phyloP scores from a whole-genome alignment of 1,284 basidiomycete species.

The Naganishia liquefaciens region DNA sequence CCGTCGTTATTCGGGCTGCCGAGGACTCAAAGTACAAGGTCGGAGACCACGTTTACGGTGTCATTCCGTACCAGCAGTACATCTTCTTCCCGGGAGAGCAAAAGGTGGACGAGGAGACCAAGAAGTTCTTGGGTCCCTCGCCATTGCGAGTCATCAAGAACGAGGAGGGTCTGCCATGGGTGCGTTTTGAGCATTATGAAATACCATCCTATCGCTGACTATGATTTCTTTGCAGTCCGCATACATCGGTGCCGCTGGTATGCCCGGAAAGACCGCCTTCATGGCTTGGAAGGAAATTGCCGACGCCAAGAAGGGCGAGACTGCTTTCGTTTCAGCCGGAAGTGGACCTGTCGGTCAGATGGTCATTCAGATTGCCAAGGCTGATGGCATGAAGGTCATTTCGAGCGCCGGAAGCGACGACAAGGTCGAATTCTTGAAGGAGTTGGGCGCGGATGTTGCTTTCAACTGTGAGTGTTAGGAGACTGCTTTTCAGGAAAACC shows the following conservation, averaged over 20 bases:
- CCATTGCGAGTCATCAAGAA: slow-evolving; percentile 24
- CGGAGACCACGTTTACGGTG: slow-evolving; percentile 33
- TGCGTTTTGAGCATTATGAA: neutral
- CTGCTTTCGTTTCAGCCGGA: slow-evolving; percentile 43
- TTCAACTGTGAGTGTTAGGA: slow-evolving; percentile 49
- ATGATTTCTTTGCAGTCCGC: slow-evolving; percentile 26
- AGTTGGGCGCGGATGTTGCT: slow-evolving; percentile 53
- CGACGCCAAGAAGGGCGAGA: slow-evolving; percentile 42
- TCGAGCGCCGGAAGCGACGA: slow-evolving; percentile 54
- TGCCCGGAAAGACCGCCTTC: slow-evolving; percentile 42
- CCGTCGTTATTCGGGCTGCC: slow-evolving; percentile 10
- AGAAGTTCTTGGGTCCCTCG: slow-evolving; percentile 26
- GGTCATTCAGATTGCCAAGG: slow-evolving; percentile 54
- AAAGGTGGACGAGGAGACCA: slow-evolving; percentile 26
- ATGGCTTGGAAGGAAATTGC: slow-evolving; percentile 39
- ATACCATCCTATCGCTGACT: neutral
- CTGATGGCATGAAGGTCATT: slow-evolving; percentile 54
- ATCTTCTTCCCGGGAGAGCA: slow-evolving; percentile 27
- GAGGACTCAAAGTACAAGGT: slow-evolving; percentile 17
- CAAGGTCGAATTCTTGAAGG: slow-evolving; percentile 53
- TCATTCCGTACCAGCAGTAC: slow-evolving; percentile 27
- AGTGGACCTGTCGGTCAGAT: slow-evolving; percentile 46
- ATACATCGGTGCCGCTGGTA: slow-evolving; percentile 45
- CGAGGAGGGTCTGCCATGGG: slow-evolving; percentile 31
- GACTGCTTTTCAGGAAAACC: neutral